Conservation (phyloP, 306 rosid species). For the Rosa chinensis region DNA sequence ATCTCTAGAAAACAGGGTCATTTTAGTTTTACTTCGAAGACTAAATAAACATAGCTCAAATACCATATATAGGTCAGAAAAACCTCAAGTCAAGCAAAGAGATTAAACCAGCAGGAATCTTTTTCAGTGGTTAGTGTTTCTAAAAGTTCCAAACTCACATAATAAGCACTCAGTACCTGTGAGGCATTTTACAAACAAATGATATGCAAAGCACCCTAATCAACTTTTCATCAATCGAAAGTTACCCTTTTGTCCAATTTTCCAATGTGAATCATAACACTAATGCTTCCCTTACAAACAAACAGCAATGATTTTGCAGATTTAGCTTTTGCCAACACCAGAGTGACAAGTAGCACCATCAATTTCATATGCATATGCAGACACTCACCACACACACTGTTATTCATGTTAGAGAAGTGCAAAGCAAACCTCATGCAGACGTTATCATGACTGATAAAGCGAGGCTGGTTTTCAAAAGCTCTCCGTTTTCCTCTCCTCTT, state of each 20-base stretch:
- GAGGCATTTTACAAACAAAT: constrained; percentile 1
- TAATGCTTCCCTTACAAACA: constrained; percentile 14
- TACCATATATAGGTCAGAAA: background rate
- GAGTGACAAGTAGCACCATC: constrained; percentile 29
- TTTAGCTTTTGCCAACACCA: constrained; percentile 9
- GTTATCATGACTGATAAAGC: constrained; percentile 7
- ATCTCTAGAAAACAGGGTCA: background rate
- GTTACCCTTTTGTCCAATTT: background rate
- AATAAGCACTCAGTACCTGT: background rate
- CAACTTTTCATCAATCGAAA: constrained; percentile 16
- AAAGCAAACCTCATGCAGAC: constrained; percentile 24
- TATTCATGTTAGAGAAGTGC: constrained; percentile 15
- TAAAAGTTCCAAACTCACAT: background rate
- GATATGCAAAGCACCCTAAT: background rate
- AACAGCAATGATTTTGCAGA: constrained; percentile 16
- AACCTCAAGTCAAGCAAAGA: background rate
- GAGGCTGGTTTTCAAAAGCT: background rate
- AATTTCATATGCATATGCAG: constrained; percentile 9
- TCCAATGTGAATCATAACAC: constrained; percentile 13
- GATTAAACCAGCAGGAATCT: background rate
- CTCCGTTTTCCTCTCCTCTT: constrained; percentile 1
- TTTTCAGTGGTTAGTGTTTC: background rate
- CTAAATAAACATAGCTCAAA: background rate
- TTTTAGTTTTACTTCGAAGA: background rate
- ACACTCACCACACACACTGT: constrained; percentile 16